Conservation (phyloP, 345 rosid species). For the Gossypium longicalyx region DNA sequence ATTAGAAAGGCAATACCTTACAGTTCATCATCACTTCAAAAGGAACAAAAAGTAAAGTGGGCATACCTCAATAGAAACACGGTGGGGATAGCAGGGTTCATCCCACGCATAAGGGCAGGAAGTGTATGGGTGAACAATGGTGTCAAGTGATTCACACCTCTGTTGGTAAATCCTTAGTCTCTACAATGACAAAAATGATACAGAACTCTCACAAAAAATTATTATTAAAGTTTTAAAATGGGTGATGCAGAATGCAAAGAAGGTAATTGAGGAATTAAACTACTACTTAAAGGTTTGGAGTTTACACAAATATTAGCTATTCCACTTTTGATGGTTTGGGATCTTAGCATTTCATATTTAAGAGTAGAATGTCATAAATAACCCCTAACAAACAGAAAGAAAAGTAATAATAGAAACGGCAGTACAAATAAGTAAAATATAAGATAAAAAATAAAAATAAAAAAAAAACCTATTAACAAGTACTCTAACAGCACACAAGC, state of each 20-base stretch:
- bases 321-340: not conserved
- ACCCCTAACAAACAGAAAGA: not conserved
- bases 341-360: not conserved
- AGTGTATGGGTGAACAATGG: slow-evolving; percentile 66
- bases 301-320: not conserved
- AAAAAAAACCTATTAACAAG: not conserved
- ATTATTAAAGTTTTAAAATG: not conserved
- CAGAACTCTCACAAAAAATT: not conserved
- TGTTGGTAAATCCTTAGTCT: slow-evolving; percentile 83
- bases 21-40: not conserved
- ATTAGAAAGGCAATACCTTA: slow-evolving; percentile 5
- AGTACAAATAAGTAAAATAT: not conserved
- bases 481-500: not conserved
- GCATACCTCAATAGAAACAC: slow-evolving; percentile 76
- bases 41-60: slow-evolving; percentile 10
- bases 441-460: too few relatives aligned
- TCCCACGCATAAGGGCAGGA: slow-evolving; percentile 96
- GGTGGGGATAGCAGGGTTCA: slow-evolving; percentile 89
- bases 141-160: slow-evolving; percentile 80
- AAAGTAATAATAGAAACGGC: not conserved
- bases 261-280: slow-evolving; percentile 1
- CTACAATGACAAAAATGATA: slow-evolving; percentile 29
- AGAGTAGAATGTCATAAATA: not conserved
- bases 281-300: not conserved
- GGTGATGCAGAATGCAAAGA: not conserved